A percentile compares a stretch with the other conserved stretches of the same genome.
Evolutionary conservation across 495 filamentous ascomycete species (phyloP).

Genomic region (Neurospora pannonica): DNA sequence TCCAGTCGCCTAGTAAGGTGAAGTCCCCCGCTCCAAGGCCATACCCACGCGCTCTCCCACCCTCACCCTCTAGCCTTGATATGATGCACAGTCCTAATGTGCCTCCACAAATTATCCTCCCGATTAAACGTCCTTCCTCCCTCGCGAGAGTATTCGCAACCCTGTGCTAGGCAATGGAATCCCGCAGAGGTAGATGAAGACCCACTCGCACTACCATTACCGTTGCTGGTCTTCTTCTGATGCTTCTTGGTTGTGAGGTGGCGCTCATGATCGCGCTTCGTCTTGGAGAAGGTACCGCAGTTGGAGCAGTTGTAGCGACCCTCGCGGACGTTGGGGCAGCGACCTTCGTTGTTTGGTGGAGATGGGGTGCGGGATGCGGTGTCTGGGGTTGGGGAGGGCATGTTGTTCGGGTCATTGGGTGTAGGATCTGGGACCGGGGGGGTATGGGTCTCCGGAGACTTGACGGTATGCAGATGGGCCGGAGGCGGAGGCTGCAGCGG

Average conservation of each 20-base stretch:
- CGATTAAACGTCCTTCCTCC: too few relatives aligned
- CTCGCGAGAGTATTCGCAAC: too few relatives aligned
- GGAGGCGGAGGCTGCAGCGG: neutral
- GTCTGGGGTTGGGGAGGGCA: neutral
- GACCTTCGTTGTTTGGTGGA: neutral
- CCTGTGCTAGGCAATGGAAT: too few relatives aligned
- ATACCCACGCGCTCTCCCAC: too few relatives aligned
- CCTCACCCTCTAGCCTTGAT: too few relatives aligned
- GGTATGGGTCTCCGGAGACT: neutral
- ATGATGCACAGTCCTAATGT: too few relatives aligned
- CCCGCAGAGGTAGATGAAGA: too few relatives aligned
- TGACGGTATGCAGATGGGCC: neutral
- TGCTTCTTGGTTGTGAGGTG: neutral
- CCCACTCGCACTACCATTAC: too few relatives aligned
- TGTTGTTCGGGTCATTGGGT: neutral
- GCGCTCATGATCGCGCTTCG: neutral
- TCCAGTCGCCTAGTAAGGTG: too few relatives aligned
- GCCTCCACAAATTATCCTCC: too few relatives aligned
- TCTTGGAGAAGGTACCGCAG: neutral
- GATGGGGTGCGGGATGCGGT: neutral
- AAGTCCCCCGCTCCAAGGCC: too few relatives aligned
- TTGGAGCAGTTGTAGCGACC: neutral
- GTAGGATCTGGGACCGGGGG: fast-evolving
- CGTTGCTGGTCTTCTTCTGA: too few relatives aligned
- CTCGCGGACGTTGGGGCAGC: neutral